These are phyloP conservation scores for Triticum timopheevii DNA, from an alignment of 176 grass and related monocot species.

Conservation along the genomic window DNA sequence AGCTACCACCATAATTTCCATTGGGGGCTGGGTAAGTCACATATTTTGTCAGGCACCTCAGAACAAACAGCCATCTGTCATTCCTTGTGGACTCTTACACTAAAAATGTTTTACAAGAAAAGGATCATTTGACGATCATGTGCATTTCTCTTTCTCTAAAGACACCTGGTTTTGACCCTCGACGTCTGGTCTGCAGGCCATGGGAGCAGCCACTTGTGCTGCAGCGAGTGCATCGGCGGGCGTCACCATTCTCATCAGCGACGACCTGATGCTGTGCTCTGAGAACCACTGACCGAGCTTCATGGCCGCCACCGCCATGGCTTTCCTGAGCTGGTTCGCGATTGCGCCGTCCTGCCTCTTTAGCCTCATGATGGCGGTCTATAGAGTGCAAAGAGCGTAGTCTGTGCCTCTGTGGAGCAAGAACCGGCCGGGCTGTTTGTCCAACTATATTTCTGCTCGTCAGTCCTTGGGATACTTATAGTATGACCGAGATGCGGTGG, in stretches of 20 bases:
- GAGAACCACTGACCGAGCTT: conserved; percentile 72
- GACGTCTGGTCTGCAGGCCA: conserved; percentile 47
- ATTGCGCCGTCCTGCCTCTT: conserved; percentile 66
- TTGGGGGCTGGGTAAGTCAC: conserved; percentile 72
- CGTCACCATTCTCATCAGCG: conserved; percentile 80
- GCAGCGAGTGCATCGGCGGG: conserved; percentile 59
- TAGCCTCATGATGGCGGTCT: conserved; percentile 71
- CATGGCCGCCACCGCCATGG: conserved; percentile 70
- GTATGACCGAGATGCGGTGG: no score
- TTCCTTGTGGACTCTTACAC: not conserved
- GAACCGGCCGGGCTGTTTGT: not conserved
- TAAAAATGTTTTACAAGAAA: not conserved
- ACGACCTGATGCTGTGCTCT: conserved; percentile 69
- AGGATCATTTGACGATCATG: not conserved
- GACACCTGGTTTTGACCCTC: no score
- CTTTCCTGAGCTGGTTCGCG: conserved; percentile 86
- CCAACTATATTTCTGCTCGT: conserved; percentile 6
- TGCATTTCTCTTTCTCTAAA: no score
- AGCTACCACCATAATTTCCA: conserved; percentile 56
- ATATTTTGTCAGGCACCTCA: not conserved
- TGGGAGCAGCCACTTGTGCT: conserved; percentile 57
- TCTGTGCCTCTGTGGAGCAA: not conserved
- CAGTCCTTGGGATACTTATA: not conserved
- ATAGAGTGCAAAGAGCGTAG: conserved; percentile 31
- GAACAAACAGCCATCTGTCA: not conserved